Percentiles rank a stretch among this genome's conserved stretches.
These are phyloP conservation scores for Neocucurbitaria cava DNA, from an alignment of 2,329 filamentous ascomycete genomes.

Conservation along the genomic window DNA sequence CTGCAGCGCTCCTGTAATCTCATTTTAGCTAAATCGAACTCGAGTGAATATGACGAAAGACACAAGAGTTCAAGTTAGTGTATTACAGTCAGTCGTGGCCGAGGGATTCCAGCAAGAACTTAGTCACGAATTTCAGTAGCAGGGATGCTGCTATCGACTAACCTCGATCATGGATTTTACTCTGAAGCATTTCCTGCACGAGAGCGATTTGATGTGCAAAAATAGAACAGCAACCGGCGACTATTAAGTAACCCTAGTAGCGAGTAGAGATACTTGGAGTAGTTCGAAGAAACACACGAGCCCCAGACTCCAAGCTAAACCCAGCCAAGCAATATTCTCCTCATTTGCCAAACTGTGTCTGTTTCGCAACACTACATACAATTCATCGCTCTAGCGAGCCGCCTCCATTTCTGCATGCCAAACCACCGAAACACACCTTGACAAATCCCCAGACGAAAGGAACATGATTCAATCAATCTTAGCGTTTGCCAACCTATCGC, in stretches of 20 bases:
- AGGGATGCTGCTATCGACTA: constrained; percentile 1
- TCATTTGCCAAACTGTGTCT: constrained; percentile 38
- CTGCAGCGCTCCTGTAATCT: constrained; percentile 16
- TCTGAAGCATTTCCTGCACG: constrained; percentile 28
- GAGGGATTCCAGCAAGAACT: neutral
- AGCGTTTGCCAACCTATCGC: constrained; percentile 71
- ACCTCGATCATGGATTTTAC: constrained; percentile 5
- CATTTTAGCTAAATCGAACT: neutral
- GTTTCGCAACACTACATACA: constrained; percentile 38
- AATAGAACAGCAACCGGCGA: constrained; percentile 19
- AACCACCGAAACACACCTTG: constrained; percentile 37
- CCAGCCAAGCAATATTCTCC: constrained; percentile 25
- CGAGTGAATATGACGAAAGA: neutral
- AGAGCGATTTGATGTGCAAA: constrained; percentile 15
- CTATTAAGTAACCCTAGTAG: constrained; percentile 17
- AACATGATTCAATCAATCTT: constrained; percentile 80
- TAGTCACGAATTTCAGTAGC: neutral
- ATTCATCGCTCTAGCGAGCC: constrained; percentile 17
- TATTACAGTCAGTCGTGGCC: constrained; percentile 3
- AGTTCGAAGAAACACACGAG: constrained; percentile 23
- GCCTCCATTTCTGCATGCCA: constrained; percentile 13
- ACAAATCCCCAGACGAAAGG: constrained; percentile 41
- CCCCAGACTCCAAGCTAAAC: constrained; percentile 26
- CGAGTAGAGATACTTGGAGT: constrained; percentile 13
- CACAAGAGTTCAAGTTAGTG: neutral